Evolutionary conservation across 805 yeast genomes (phyloP).

Genomic region (Lipomyces yamadae): DNA sequence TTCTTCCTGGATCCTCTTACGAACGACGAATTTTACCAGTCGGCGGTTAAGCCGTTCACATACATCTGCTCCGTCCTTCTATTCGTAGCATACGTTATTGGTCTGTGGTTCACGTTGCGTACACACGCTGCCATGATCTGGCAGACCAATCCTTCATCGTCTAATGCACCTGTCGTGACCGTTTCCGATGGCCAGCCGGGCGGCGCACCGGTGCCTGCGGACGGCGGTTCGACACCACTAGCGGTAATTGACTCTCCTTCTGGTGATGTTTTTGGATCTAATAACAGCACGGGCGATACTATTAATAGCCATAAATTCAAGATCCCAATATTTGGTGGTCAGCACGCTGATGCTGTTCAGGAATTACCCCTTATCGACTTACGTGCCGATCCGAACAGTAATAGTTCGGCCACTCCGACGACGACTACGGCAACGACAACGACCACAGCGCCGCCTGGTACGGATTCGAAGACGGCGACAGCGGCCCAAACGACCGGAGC

Average conservation of each 20-base stretch:
- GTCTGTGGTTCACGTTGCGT: conserved; percentile 88
- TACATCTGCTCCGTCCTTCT: conserved; percentile 77
- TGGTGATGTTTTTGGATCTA: conserved; percentile 15
- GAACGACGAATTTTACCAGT: conserved; percentile 68
- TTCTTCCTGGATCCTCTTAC: conserved; percentile 74
- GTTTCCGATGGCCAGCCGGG: conserved; percentile 17
- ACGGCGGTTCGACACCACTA: conserved; percentile 13
- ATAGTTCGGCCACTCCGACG: neutral
- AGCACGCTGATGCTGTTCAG: conserved; percentile 19
- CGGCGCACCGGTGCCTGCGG: conserved; percentile 6
- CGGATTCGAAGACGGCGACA: conserved; percentile 1
- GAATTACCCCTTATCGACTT: conserved; percentile 29
- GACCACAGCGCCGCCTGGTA: neutral
- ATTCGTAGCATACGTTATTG: conserved; percentile 83
- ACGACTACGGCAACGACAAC: neutral
- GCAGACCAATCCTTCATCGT: conserved; percentile 45
- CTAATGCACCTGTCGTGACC: conserved; percentile 19
- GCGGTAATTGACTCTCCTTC: conserved; percentile 31
- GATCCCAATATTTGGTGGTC: conserved; percentile 25
- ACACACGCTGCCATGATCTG: conserved; percentile 97
- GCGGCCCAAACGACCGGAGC: conserved; percentile 1
- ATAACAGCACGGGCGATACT: conserved; percentile 4
- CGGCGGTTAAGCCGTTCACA: conserved; percentile 81
- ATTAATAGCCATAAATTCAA: conserved; percentile 20
- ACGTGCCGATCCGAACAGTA: neutral